Base-by-base conservation (phyloP, 768 basidiomycete species). In the Multifurca ochricompacta region DNA sequence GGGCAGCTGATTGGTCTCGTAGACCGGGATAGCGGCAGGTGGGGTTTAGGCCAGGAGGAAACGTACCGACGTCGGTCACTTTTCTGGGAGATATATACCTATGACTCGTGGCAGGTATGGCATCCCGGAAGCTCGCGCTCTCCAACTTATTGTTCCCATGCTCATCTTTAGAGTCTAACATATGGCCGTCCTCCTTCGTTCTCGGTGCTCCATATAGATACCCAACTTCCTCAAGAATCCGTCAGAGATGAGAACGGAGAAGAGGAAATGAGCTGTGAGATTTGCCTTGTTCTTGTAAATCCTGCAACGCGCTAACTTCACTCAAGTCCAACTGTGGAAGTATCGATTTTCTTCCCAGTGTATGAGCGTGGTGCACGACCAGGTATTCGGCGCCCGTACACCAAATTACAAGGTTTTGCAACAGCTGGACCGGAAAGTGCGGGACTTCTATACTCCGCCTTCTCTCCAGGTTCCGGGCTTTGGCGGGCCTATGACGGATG, bases 151-250 rank as follows among this genome's bases (percentile, higher is more conserved):
- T 28, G 2, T 40, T 13, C 46, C 53, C 47, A 14, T 52, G 42
- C 43, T 36, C 34, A 48, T 34, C 23, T 25, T 37, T 28, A 87
- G 84, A 83, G 82, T 63, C 67, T 87, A 54, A 85, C 83, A 9
- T 85, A 80, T 67, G 83, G 83, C 51, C 76, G 84, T 6, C 84
- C 84, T 3, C 83, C 83, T 3, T 84, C 83, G 6, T 75, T 85
- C 51, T 74, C 79, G 2, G 69, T 74, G 23, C 58, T 61, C 36
- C 58, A 61, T 44, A 61, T 61, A 37, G 60, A 61, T 28, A 54
- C 51, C 11, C 60, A 56, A 44, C 25, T 61, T 47, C 48, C 60
- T 65, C 75, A 8, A 81, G 83, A 64, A 70, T 82, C 57, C 79
- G 82, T 62, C 73, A 74, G 58, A 47, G 76, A 73, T 56, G 70